Conservation (phyloP, 1,139 yeast species). For the Diutina mesorugosa region DNA sequence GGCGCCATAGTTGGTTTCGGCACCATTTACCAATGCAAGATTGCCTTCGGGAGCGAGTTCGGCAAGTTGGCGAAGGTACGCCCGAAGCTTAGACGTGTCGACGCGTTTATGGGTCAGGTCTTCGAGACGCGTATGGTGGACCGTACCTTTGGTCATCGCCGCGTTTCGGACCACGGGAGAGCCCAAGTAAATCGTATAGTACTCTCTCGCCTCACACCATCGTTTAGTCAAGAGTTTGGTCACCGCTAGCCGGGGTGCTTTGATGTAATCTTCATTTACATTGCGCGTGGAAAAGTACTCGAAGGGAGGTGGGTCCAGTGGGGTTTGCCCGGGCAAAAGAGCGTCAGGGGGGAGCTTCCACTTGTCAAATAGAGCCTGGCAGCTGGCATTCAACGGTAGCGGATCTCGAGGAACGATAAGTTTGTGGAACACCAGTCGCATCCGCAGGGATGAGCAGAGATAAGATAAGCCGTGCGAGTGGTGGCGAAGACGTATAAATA, state of each 20-base stretch:
- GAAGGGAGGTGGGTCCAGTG: background rate
- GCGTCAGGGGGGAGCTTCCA: background rate
- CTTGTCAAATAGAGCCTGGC: background rate
- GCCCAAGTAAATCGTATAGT: background rate
- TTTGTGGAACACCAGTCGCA: background rate
- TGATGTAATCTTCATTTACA: background rate
- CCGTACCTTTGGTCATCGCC: background rate
- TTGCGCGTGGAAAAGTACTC: background rate
- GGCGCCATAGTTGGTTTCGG: background rate
- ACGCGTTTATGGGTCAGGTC: background rate
- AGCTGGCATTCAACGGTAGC: background rate
- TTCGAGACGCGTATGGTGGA: background rate
- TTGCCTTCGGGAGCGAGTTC: background rate
- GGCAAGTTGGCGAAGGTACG: background rate
- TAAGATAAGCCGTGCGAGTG: background rate
- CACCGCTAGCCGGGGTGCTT: background rate
- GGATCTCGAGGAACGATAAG: background rate
- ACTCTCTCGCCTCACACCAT: slow-evolving; percentile 1
- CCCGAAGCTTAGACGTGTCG: background rate
- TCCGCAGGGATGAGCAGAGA: background rate
- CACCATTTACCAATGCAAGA: background rate
- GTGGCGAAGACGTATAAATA: no score
- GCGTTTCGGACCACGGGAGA: background rate
- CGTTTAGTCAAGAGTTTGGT: background rate
- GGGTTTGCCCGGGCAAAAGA: background rate